Evolutionary conservation across 2,329 filamentous ascomycete genomes (phyloP), one percentile per base, ranked within the genome.

Genomic region (Magnaporthiopsis incrustans): DNA sequence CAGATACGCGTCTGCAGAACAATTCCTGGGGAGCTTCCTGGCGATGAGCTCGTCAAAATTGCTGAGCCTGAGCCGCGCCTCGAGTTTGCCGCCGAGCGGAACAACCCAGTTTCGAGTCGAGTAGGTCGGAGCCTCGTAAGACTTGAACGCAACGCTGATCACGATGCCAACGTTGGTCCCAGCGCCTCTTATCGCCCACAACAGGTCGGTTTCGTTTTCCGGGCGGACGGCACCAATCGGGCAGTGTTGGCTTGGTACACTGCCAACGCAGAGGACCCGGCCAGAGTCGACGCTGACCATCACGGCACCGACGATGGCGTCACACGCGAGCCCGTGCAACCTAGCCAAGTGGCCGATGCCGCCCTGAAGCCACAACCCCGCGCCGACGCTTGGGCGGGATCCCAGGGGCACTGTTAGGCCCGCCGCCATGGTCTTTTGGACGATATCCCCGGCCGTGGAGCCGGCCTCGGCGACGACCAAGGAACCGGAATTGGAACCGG

Each of bases 321-420:
- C 85, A 67, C 83, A 87, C 3, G 84, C 66, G 15, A 89, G 82
- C 1, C 86, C 85, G 67, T 85, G 72, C 11, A 77, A 64, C 65
- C 85, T 77, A 50, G 81, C 69, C n/a, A 86, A 74, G 67, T 87
- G 84, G 2, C 85, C 85, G 61, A 89, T 85, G 63, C 86, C 85
- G 57, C 86, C 86, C 75, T 89, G 85, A 60, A 89, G 75, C 84
- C 84, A 88, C 18, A 85, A 68, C 0, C 86, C 86, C 0, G 83
- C 80, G 3, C 86, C 86, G 32, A 89, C 84, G 67, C 85, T 88
- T 67, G 86, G 86, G 7, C 86, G 82, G 32, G 83, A 71, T 2
- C 86, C 86, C 3, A 89, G 71, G 0, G 86, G 85, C 2, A 89
- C 80, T 64, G 81, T 83, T 63, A 88, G 0, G 2, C 80, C 82